These are phyloP conservation scores for Cercospora beticola DNA, from an alignment of 2,329 filamentous ascomycete genomes.

Conservation along the genomic window DNA sequence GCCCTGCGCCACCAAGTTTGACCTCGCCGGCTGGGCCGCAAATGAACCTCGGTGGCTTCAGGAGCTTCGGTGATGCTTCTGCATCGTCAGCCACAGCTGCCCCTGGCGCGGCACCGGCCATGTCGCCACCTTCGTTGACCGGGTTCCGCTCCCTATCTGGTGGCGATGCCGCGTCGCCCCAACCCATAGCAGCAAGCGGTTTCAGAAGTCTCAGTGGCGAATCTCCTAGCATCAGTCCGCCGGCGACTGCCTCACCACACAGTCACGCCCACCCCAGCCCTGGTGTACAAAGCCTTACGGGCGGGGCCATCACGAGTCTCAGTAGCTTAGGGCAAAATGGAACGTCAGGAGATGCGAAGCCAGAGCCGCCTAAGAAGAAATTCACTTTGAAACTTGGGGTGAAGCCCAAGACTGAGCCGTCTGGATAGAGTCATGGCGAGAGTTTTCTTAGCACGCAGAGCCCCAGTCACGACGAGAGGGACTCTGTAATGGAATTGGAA, in stretches of 20 bases:
- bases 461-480: neutral
- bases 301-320: conserved; percentile 19
- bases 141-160: conserved; percentile 7
- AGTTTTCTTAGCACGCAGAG: neutral
- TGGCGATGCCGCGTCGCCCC: neutral
- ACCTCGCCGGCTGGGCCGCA: conserved; percentile 20
- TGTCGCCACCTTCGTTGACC: conserved; percentile 7
- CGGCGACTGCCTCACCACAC: conserved; percentile 13
- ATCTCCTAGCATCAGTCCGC: conserved; percentile 13
- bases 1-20: conserved; percentile 19
- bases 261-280: conserved; percentile 15
- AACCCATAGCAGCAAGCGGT: conserved; percentile 5
- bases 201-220: conserved; percentile 17
- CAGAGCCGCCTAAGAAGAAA: conserved; percentile 30
- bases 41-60: conserved; percentile 33
- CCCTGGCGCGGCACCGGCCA: neutral
- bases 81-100: neutral
- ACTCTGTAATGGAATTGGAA: neutral
- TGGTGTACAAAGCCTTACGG: conserved; percentile 11
- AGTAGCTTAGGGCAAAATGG: conserved; percentile 8
- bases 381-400: conserved; percentile 30
- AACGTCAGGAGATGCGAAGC: conserved; percentile 7
- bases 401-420: conserved; percentile 8
- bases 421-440: conserved; percentile 9
- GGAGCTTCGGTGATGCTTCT: conserved; percentile 24